A percentile compares a stretch with the other conserved stretches of the same genome.
These are phyloP conservation scores for Podospora pseudoanserina DNA, from an alignment of 495 filamentous ascomycete species.

Conservation along the genomic window DNA sequence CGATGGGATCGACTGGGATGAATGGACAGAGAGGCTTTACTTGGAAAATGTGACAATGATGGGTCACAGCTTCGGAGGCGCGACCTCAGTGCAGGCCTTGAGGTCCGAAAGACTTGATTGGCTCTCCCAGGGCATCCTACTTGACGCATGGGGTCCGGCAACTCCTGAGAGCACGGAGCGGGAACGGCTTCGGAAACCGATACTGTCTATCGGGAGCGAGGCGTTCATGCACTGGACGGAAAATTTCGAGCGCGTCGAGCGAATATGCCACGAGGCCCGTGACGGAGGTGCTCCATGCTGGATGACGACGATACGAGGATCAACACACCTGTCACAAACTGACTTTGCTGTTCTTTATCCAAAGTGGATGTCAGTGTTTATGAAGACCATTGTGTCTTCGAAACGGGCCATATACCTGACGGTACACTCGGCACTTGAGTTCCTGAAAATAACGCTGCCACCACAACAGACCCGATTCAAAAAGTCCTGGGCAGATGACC, in stretches of 20 bases:
- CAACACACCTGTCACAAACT: constrained; percentile 54
- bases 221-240: constrained; percentile 60
- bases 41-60: constrained; percentile 56
- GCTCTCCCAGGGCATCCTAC: constrained; percentile 55
- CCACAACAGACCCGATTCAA: constrained; percentile 31
- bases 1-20: constrained; percentile 36
- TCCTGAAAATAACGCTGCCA: constrained; percentile 44
- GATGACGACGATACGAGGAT: constrained; percentile 58
- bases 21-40: constrained; percentile 39
- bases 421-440: constrained; percentile 52
- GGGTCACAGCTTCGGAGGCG: constrained; percentile 65
- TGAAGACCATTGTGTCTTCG: constrained; percentile 57
- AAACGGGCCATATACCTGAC: constrained; percentile 55
- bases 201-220: constrained; percentile 58
- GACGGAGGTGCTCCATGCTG: constrained; percentile 47
- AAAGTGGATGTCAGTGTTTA: constrained; percentile 47
- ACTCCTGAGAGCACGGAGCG: constrained; percentile 38
- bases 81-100: constrained; percentile 58
- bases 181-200: constrained; percentile 45
- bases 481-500: constrained; percentile 40
- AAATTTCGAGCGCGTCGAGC: constrained; percentile 50
- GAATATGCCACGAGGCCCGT: constrained; percentile 49
- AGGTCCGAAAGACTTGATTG: constrained; percentile 48
- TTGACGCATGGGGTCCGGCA: constrained; percentile 56
- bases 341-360: constrained; percentile 61